phyloP scores from a whole-genome alignment of 2,329 filamentous ascomycete genomes.

The Colletotrichum orbiculare region DNA sequence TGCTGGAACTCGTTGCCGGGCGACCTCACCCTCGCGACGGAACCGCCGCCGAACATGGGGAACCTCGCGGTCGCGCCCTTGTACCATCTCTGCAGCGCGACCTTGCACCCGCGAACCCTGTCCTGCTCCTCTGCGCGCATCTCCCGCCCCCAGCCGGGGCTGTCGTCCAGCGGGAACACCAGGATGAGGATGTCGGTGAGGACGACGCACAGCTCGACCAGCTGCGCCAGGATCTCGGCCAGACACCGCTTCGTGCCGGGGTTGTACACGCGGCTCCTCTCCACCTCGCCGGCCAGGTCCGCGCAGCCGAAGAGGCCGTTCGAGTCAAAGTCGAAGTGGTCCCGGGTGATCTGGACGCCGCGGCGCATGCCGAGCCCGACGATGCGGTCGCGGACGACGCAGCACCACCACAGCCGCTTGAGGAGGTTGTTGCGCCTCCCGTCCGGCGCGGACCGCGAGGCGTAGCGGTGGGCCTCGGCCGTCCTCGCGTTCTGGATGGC shows the following conservation, averaged over 20 bases:
- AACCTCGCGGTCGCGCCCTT: conserved; percentile 50
- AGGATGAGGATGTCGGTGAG: conserved; percentile 59
- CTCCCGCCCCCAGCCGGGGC: conserved; percentile 51
- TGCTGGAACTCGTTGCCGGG: conserved; percentile 47
- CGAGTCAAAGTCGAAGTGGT: conserved; percentile 56
- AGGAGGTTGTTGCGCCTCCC: conserved; percentile 54
- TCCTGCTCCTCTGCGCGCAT: conserved; percentile 45
- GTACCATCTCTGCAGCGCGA: conserved; percentile 53
- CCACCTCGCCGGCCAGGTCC: conserved; percentile 59
- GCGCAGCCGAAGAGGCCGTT: conserved; percentile 50
- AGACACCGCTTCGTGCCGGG: conserved; percentile 56
- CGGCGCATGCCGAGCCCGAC: conserved; percentile 61
- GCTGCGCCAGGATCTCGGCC: conserved; percentile 56
- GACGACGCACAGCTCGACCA: conserved; percentile 57
- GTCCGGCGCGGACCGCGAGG: conserved; percentile 45
- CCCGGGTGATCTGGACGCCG: conserved; percentile 59
- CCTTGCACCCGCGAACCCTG: conserved; percentile 49
- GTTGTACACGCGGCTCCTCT: conserved; percentile 57
- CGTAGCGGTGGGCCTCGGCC: conserved; percentile 56
- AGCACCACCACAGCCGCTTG: conserved; percentile 67
- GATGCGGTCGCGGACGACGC: conserved; percentile 62
- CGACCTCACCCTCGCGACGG: conserved; percentile 41
- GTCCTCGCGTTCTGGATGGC: conserved; percentile 62
- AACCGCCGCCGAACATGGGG: conserved; percentile 50
- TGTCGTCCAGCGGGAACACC: conserved; percentile 56